A percentile compares a stretch with the other conserved stretches of the same genome.
phyloP scores from a whole-genome alignment of 805 yeast species.

The Ogataea nakhonphanomensis region DNA sequence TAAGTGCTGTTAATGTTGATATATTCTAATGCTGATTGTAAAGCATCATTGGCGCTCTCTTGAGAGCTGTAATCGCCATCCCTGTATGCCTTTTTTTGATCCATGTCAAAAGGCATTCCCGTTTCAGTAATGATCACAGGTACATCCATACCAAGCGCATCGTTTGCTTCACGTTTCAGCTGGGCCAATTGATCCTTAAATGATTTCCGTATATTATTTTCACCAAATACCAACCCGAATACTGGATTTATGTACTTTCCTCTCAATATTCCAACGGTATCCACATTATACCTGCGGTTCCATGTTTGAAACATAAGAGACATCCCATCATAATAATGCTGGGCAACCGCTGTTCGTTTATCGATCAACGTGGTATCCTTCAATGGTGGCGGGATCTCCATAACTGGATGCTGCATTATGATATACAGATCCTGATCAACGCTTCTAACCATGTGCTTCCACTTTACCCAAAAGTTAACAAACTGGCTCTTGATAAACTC shows the following conservation, averaged over 20 bases:
- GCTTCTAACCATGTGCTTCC: constrained; percentile 46
- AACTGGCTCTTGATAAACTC: constrained; percentile 64
- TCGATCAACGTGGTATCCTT: constrained; percentile 54
- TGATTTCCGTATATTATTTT: constrained; percentile 68
- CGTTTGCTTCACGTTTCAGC: constrained; percentile 60
- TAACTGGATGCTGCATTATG: constrained; percentile 77
- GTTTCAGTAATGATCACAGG: constrained; percentile 87
- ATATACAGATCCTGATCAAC: constrained; percentile 47
- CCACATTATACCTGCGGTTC: constrained; percentile 80
- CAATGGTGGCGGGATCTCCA: constrained; percentile 70
- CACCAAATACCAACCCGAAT: constrained; percentile 79
- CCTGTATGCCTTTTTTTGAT: constrained; percentile 64
- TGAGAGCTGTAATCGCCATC: constrained; percentile 71
- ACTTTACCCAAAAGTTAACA: constrained; percentile 55
- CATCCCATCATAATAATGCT: constrained; percentile 94
- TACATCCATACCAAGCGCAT: constrained; percentile 54
- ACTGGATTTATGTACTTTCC: constrained; percentile 70
- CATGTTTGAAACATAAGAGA: constrained; percentile 88
- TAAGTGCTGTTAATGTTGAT: constrained; percentile 67
- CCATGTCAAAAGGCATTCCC: constrained; percentile 98
- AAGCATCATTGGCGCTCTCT: constrained; percentile 78
- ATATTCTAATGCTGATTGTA: constrained; percentile 74
- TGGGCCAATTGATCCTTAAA: constrained; percentile 64
- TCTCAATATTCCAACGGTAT: constrained; percentile 83
- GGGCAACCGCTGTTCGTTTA: constrained; percentile 65